A percentile compares a stretch with the other conserved stretches of the same genome.
Evolutionary conservation across 805 yeast genomes (phyloP).

Genomic region (Hanseniaspora valbyensis): DNA sequence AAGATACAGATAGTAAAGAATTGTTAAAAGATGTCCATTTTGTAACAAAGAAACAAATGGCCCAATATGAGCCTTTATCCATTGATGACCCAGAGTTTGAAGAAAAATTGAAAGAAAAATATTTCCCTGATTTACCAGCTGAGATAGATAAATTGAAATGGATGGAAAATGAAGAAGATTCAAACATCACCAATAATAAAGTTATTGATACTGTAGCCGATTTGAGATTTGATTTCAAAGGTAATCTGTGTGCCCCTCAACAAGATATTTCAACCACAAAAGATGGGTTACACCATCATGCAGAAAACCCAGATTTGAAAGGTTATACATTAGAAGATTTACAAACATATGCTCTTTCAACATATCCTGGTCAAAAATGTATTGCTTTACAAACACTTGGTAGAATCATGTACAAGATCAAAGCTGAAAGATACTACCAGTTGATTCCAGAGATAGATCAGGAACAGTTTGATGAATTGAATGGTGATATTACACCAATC

Average conservation of each 20-base stretch:
- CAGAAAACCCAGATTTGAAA: slow-evolving; percentile 77
- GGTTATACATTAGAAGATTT: slow-evolving; percentile 85
- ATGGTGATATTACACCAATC: slow-evolving; percentile 29
- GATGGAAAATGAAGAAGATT: slow-evolving; percentile 55
- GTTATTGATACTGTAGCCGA: slow-evolving; percentile 45
- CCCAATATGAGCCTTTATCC: slow-evolving; percentile 33
- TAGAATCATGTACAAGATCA: slow-evolving; percentile 70
- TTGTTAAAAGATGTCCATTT: slow-evolving; percentile 49
- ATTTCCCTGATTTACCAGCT: slow-evolving; percentile 78
- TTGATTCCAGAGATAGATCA: slow-evolving; percentile 38
- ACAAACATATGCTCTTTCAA: slow-evolving; percentile 65
- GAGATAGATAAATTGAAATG: slow-evolving; percentile 77
- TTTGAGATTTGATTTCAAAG: slow-evolving; percentile 79
- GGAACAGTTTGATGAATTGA: slow-evolving; percentile 31
- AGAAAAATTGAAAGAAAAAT: slow-evolving; percentile 68
- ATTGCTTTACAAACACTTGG: slow-evolving; percentile 82
- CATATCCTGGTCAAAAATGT: slow-evolving; percentile 73
- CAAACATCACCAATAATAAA: slow-evolving; percentile 27
- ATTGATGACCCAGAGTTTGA: slow-evolving; percentile 68
- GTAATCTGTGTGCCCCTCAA: slow-evolving; percentile 55
- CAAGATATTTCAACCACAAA: slow-evolving; percentile 38
- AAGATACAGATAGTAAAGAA: slow-evolving; percentile 36
- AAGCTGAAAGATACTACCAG: slow-evolving; percentile 46
- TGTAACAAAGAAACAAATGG: slow-evolving; percentile 37
- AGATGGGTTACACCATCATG: slow-evolving; percentile 81